phyloP scores from a whole-genome alignment of 306 rosid genomes.

The Trifolium fragiferum region DNA sequence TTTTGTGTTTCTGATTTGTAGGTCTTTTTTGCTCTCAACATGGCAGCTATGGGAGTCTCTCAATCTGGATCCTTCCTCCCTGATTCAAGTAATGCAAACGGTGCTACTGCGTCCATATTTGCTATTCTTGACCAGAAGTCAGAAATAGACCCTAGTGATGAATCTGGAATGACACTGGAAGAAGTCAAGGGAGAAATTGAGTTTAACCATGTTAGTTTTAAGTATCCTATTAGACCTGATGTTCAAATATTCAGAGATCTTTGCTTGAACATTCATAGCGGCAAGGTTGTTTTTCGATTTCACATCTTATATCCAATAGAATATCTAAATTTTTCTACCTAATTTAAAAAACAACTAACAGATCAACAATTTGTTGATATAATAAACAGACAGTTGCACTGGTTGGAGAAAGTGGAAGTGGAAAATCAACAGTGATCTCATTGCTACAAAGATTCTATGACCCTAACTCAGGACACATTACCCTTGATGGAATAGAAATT shows the following conservation, averaged over 20 bases:
- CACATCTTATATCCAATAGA: not conserved
- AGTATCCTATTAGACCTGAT: constrained; percentile 71
- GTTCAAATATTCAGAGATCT: constrained; percentile 68
- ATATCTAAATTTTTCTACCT: constrained; percentile 17
- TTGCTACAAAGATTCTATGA: constrained; percentile 76
- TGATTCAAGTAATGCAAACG: constrained; percentile 60
- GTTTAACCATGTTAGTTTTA: constrained; percentile 67
- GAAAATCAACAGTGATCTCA: constrained; percentile 81
- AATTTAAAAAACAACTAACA: constrained; percentile 7
- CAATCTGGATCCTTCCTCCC: constrained; percentile 62
- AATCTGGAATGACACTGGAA: constrained; percentile 54
- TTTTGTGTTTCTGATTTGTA: constrained; percentile 37
- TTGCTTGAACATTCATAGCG: constrained; percentile 65
- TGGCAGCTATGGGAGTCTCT: constrained; percentile 64
- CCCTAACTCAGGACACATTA: constrained; percentile 69
- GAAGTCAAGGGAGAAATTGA: constrained; percentile 70
- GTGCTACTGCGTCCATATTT: constrained; percentile 69
- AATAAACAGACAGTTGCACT: constrained; percentile 67
- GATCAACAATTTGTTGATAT: not conserved
- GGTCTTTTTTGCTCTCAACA: constrained; percentile 74
- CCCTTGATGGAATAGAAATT: constrained; percentile 64
- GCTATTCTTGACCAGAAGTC: constrained; percentile 74
- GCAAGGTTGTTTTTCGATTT: constrained; percentile 57
- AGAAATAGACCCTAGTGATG: constrained; percentile 62
- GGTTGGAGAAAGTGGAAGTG: constrained; percentile 91